Conservation (phyloP, 1,139 yeast genomes). For the Debaryomyces nepalensis region DNA sequence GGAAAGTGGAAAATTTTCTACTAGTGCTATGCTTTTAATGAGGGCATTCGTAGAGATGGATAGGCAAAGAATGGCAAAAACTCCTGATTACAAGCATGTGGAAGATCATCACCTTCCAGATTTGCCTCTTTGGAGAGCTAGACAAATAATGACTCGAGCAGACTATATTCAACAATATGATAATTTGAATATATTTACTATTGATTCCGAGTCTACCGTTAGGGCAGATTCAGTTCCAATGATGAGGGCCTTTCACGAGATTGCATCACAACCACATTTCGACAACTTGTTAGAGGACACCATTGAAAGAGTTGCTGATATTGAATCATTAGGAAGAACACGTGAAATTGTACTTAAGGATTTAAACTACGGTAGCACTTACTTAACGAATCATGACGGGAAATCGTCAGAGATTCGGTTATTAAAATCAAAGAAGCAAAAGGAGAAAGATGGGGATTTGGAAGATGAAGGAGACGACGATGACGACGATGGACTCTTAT, state of each 20-base stretch:
- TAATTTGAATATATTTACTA: conserved; percentile 75
- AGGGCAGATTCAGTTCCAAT: conserved; percentile 83
- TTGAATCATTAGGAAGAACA: conserved; percentile 80
- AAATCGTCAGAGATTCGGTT: conserved; percentile 20
- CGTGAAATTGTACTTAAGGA: conserved; percentile 80
- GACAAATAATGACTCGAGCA: conserved; percentile 84
- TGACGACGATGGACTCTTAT: conserved; percentile 34
- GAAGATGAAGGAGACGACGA: conserved; percentile 37
- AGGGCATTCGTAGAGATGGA: conserved; percentile 75
- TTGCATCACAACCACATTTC: conserved; percentile 72
- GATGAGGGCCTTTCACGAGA: conserved; percentile 89
- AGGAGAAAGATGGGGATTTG: conserved; percentile 20
- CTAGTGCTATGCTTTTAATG: conserved; percentile 78
- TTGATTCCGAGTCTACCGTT: conserved; percentile 75
- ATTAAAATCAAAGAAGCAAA: conserved; percentile 25
- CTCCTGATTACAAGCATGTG: conserved; percentile 25
- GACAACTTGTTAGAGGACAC: conserved; percentile 72
- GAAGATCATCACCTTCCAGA: conserved; percentile 66
- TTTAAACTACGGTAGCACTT: conserved; percentile 54
- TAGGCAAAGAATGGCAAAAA: conserved; percentile 37
- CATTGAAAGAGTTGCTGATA: conserved; percentile 71
- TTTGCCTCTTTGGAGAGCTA: conserved; percentile 80
- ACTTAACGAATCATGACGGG: conserved; percentile 12
- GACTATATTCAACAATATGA: conserved; percentile 80
- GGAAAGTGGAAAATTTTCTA: conserved; percentile 80